Conservation (phyloP, 768 basidiomycete species). For the Amanita exitialis region DNA sequence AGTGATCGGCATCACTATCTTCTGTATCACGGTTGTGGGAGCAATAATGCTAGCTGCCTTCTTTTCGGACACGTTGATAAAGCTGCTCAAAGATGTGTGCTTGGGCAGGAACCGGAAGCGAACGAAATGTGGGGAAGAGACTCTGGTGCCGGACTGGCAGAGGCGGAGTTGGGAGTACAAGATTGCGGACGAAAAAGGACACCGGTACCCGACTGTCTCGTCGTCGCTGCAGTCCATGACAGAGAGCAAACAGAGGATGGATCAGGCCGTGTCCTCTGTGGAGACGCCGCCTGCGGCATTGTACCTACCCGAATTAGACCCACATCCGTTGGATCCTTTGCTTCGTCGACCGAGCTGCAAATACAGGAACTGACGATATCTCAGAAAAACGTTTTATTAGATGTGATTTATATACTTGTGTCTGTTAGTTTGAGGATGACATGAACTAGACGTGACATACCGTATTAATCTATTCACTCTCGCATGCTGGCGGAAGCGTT, state of each 20-base stretch:
- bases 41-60: conserved; percentile 44
- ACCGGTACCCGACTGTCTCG: conserved; percentile 33
- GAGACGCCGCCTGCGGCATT: conserved; percentile 9
- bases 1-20: conserved; percentile 56
- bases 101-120: conserved; percentile 22
- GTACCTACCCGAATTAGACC: conserved; percentile 18
- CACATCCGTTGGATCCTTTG: conserved; percentile 26
- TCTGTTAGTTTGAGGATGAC: background rate
- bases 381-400: background rate
- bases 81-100: conserved; percentile 42
- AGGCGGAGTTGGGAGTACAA: conserved; percentile 50
- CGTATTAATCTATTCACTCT: conserved; percentile 8
- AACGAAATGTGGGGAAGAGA: conserved; percentile 32
- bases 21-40: conserved; percentile 51
- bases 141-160: conserved; percentile 56
- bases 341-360: conserved; percentile 20
- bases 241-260: conserved; percentile 14
- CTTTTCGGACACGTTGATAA: conserved; percentile 68
- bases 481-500: conserved; percentile 17
- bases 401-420: background rate
- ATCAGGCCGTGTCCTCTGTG: background rate
- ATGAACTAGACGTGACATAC: conserved; percentile 5
- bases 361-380: background rate
- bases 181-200: conserved; percentile 34
- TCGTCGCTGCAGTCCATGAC: conserved; percentile 27